Evolutionary conservation across 495 filamentous ascomycete genomes (phyloP), one percentile per base, ranked within the genome.

Genomic region (Penicillium robsamsonii): DNA sequence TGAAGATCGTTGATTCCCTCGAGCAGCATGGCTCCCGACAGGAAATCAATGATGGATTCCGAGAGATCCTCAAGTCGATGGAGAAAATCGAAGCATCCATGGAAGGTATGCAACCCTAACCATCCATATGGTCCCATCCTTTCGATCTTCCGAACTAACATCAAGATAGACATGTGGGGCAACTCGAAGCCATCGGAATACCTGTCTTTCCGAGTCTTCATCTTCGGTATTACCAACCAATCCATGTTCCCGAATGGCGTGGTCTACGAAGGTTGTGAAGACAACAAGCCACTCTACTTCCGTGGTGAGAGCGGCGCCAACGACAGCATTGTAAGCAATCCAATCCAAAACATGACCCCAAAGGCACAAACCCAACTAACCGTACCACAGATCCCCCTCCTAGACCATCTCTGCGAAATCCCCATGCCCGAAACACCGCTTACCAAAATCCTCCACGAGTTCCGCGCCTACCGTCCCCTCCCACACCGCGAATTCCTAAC

Each of bases 191-290:
- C 92, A 12, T 67, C 75, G 4, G 81, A 88, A 46, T 96, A 96
- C 71, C 86, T 84, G 31, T 85, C 79, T 47, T 96, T 94, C 80
- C 85, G 92, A 11, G 92, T 91, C 31, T 96, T 96, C 74, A 96
- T 96, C 71, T 96, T 95, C 61, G 92, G 92, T 47, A 95, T 96
- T 62, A 90, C 86, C 2, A 85, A 80, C 7, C 92, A 96, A 69
- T 84, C 81, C 44, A 96, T 96, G 92, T 96, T 96, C 68, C 92
- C 92, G 3, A 76, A 88, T 46, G 92, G 92, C 2, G 92, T 96
- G 3, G 69, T 94, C 52, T 96, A 96, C 71, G 87, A 93, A 66
- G 90, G 89, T 20, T 78, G 91, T 31, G 85, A 85, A 46, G 84
- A 88, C 37, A 72, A 79, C 61, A 80, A 87, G 55, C 87, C 85